Conservation (phyloP, 2,329 filamentous ascomycete genomes). For the Pyrenophora teres region DNA sequence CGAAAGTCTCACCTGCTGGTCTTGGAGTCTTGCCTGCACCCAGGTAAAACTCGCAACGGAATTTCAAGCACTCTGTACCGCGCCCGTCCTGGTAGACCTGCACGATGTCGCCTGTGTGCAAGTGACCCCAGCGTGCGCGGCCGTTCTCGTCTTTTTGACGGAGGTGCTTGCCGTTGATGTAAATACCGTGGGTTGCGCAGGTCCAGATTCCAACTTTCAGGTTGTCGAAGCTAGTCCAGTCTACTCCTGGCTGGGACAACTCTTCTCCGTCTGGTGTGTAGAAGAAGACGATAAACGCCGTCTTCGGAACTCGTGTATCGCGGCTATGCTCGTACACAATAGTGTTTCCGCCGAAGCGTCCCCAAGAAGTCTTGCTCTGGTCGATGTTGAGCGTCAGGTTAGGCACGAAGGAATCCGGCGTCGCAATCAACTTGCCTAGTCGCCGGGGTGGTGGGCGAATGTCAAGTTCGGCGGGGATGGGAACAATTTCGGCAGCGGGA, state of each 20-base stretch:
- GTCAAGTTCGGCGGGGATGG: slow-evolving; percentile 30
- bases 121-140: slow-evolving; percentile 63
- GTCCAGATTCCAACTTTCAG: slow-evolving; percentile 76
- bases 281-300: slow-evolving; percentile 73
- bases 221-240: slow-evolving; percentile 58
- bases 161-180: slow-evolving; percentile 74
- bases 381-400: slow-evolving; percentile 67
- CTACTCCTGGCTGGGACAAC: slow-evolving; percentile 52
- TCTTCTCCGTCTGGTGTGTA: slow-evolving; percentile 64
- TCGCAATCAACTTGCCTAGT: slow-evolving; percentile 70
- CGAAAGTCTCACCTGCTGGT: slow-evolving; percentile 33
- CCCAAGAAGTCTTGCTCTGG: slow-evolving; percentile 74
- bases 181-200: slow-evolving; percentile 75
- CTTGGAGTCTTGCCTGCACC: slow-evolving; percentile 44
- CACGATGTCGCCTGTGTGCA: slow-evolving; percentile 79
- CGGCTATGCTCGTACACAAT: slow-evolving; percentile 64
- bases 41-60: slow-evolving; percentile 51
- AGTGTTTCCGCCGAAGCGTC: slow-evolving; percentile 71
- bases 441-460: slow-evolving; percentile 49
- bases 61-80: slow-evolving; percentile 45
- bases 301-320: slow-evolving; percentile 78
- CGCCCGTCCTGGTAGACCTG: slow-evolving; percentile 66
- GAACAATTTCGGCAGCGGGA: slow-evolving; percentile 25
- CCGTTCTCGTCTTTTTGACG: slow-evolving; percentile 59
- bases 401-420: slow-evolving; percentile 66